Evolutionary conservation across 208 protist genomes (phyloP).

Genomic region (Phytomonas serpens): DNA sequence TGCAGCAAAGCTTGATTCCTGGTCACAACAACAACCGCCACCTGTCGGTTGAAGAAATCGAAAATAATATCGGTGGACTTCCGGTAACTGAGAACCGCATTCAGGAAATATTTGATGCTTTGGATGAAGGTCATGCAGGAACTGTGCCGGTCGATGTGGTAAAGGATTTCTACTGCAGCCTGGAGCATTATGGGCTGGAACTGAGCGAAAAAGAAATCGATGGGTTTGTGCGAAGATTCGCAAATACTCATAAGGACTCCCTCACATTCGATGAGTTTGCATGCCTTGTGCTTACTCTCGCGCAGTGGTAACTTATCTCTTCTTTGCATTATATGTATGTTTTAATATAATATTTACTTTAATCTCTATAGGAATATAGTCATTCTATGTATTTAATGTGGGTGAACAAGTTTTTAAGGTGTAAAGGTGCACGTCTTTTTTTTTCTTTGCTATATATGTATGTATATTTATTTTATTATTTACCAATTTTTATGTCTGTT

Average conservation of each 20-base stretch:
- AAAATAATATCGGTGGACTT: constrained; percentile 90
- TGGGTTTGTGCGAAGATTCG: constrained; percentile 67
- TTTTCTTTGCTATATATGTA: constrained; percentile 1
- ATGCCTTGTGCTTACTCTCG: constrained; percentile 37
- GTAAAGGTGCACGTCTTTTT: constrained; percentile 3
- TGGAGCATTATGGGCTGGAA: constrained; percentile 85
- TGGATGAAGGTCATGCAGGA: constrained; percentile 73
- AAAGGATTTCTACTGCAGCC: constrained; percentile 72
- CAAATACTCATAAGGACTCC: constrained; percentile 50
- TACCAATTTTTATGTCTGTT: not conserved
- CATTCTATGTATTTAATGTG: constrained; percentile 7
- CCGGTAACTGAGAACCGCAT: constrained; percentile 86
- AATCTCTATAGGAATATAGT: not conserved
- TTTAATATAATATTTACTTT: not conserved
- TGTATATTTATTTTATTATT: constrained; percentile 1
- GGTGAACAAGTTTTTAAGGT: not conserved
- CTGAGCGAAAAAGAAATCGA: constrained; percentile 71
- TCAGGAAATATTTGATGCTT: constrained; percentile 83
- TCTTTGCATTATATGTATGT: not conserved
- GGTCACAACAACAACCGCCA: constrained; percentile 92
- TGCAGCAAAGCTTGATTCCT: constrained; percentile 75
- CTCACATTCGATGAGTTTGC: constrained; percentile 88
- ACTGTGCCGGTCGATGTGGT: constrained; percentile 64
- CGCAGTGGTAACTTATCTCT: constrained; percentile 1
- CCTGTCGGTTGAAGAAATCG: constrained; percentile 77